These are phyloP conservation scores for Trichaptum fuscoviolaceum DNA, from an alignment of 768 basidiomycete genomes.

Conservation along the genomic window DNA sequence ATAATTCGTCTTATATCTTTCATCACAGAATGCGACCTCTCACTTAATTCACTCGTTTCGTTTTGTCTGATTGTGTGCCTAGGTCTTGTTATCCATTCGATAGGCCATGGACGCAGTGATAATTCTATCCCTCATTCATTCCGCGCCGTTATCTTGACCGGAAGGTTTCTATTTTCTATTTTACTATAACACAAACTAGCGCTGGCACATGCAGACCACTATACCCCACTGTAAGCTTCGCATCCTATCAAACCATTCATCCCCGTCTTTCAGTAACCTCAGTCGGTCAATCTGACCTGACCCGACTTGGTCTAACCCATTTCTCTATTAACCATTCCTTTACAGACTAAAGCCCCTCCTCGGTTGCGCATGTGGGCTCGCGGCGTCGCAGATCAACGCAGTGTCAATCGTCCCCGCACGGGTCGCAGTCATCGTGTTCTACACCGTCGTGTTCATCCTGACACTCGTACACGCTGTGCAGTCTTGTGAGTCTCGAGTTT, in stretches of 20 bases:
- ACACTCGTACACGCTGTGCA: not conserved
- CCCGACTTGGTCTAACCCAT: not conserved
- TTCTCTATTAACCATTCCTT: too few species aligned
- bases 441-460: not conserved
- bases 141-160: too few species aligned
- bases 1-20: not conserved
- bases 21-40: too few species aligned
- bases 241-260: not conserved
- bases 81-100: too few species aligned
- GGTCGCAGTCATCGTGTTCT: not conserved
- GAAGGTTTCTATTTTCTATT: too few species aligned
- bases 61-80: too few species aligned
- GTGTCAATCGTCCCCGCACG: not conserved
- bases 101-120: not conserved
- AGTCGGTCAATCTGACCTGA: not conserved
- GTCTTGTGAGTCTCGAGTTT: not conserved
- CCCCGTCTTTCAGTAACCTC: not conserved
- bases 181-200: too few species aligned
- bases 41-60: too few species aligned
- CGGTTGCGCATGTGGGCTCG: not conserved
- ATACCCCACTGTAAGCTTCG: not conserved
- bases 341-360: not conserved
- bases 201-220: not conserved
- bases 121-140: not conserved
- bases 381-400: not conserved